Base-by-base conservation (phyloP, 2,329 filamentous ascomycete species). In the Phoma sp. region DNA sequence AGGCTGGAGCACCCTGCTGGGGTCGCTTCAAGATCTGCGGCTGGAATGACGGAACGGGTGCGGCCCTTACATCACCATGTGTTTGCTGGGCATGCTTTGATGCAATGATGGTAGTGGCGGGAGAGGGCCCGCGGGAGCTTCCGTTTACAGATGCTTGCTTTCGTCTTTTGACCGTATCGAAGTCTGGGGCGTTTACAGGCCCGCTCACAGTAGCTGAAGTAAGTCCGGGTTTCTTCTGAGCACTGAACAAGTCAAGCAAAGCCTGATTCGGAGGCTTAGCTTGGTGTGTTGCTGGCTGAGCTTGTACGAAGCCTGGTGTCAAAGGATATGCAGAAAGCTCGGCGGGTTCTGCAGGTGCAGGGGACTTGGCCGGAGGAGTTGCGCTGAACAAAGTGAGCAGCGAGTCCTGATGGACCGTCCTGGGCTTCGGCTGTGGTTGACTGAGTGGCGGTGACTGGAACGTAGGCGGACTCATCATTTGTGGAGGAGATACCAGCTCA, bases 321-420 rank as follows among this genome's bases (percentile, higher is more conserved):
- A 68, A 71, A n/a, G 77, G 74, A 15, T 77, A 74, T 15, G 75
- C 79, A 30, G 78, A 76, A 15, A 83, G 61, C 58, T 83, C 80
- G 7, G 70, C 79, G 29, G 76, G 78, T n/a, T 64, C 72, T 10
- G 60, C 59, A 37, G 57, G 60, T 37, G 67, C 65, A n/a, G 59
- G 56, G 12, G 59, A 36, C 48, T 61, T 67, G 17, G 60, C 54
- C 21, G 58, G 60, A 1, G 71, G 67, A 10, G 66, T 67, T 4
- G 69, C 65, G 11, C 71, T 70, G 62, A 83, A 81, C 2, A 83
- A 64, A 51, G 74, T 77, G 20, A 83, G 65, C 18, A 83, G 62
- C 7, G 76, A 72, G 42, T 75, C 74, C 57, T 81, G 78, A 42
- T 81, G 79, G 15, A 72, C 68, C 30, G 67, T 76, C 39, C 73